phyloP scores from a whole-genome alignment of 1,284 basidiomycete genomes.

The Ganoderma meredithae region DNA sequence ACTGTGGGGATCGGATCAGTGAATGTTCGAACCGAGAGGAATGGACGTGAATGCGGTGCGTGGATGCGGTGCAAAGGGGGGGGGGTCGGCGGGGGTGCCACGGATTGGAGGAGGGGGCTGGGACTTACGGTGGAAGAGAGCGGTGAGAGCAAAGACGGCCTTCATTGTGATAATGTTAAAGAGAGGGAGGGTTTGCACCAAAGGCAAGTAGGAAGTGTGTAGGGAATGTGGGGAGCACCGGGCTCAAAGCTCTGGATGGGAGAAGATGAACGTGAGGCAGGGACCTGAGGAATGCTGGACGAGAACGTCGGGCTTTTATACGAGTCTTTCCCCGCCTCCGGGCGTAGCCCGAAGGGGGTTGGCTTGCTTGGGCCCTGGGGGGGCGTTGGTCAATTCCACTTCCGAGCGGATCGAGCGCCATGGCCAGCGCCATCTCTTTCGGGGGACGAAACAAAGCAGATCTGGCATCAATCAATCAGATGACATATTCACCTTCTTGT shows the following conservation, averaged over 20 bases:
- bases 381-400: background rate
- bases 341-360: background rate
- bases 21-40: background rate
- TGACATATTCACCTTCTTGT: background rate
- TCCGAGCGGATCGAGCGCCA: background rate
- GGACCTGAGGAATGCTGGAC: background rate
- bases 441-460: background rate
- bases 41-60: too few relatives aligned
- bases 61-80: background rate
- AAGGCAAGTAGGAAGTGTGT: slow-evolving; percentile 9
- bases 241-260: slow-evolving; percentile 14
- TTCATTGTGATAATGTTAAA: slow-evolving; percentile 11
- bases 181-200: background rate
- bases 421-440: background rate
- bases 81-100: too few relatives aligned
- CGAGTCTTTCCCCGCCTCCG: background rate
- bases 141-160: slow-evolving; percentile 9
- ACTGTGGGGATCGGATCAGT: background rate
- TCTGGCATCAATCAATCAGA: slow-evolving; percentile 3
- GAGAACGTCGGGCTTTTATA: slow-evolving; percentile 5
- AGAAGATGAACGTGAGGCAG: slow-evolving; percentile 12
- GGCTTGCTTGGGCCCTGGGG: background rate
- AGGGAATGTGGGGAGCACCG: slow-evolving; percentile 12
- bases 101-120: background rate
- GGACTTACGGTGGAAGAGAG: slow-evolving; percentile 11